Percentiles rank a stretch among this genome's conserved stretches.
Evolutionary conservation across 176 grass and related monocot genomes (phyloP).

Genomic region (Eleusine indica): DNA sequence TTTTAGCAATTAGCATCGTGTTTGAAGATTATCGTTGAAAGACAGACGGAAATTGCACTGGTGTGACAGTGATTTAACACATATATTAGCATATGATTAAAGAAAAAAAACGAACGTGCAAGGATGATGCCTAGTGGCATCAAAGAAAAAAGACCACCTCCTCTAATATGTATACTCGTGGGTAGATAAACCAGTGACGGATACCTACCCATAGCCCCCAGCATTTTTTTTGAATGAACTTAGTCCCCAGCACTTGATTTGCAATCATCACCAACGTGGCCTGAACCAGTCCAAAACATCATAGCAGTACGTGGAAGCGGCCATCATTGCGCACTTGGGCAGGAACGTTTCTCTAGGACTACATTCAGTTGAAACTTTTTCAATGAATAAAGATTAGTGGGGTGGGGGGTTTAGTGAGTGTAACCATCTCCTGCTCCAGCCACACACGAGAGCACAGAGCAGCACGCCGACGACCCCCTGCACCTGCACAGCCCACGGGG

Average conservation of each 20-base stretch:
- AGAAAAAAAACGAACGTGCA: no score
- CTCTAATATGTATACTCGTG: no score
- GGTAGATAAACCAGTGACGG: no score
- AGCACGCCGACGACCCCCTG: background rate
- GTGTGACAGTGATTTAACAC: no score
- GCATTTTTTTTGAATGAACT: no score
- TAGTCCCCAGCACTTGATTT: background rate
- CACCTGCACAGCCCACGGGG: background rate
- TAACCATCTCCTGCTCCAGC: background rate
- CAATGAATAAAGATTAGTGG: background rate
- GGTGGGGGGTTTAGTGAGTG: conserved; percentile 6
- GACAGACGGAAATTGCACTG: background rate
- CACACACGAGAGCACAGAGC: background rate
- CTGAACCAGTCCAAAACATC: background rate
- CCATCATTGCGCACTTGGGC: background rate
- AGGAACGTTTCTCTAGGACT: background rate
- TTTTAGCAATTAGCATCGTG: background rate
- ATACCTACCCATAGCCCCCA: no score
- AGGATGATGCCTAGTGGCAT: no score
- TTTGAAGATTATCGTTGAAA: background rate
- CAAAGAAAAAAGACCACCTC: no score
- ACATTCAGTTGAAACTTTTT: background rate
- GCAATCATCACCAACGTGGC: background rate
- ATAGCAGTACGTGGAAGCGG: background rate
- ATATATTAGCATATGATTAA: no score